A percentile compares a stretch with the other conserved stretches of the same genome.
These are phyloP conservation scores for Tilletia horrida DNA, from an alignment of 1,284 basidiomycete species.

Conservation along the genomic window DNA sequence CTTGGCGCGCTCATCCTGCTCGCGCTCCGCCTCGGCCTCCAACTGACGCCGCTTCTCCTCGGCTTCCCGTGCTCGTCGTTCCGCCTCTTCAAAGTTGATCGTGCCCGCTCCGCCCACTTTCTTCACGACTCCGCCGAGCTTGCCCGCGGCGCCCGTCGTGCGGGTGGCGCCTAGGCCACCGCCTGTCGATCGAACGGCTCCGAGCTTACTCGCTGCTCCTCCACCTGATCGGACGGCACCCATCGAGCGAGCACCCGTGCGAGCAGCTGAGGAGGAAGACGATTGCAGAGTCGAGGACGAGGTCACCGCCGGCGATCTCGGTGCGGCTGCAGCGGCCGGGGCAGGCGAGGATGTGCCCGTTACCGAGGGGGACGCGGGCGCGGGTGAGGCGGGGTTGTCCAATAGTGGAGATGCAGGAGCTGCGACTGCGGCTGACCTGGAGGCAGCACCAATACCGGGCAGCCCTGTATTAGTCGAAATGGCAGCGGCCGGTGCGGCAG, in stretches of 20 bases:
- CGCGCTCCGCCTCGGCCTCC: constrained; percentile 24
- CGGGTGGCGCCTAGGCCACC: constrained; percentile 25
- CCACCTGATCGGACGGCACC: constrained; percentile 9
- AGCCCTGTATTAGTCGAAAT: constrained; percentile 15
- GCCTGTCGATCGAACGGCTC: constrained; percentile 40
- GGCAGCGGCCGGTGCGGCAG: constrained; percentile 27
- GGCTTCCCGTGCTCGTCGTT: constrained; percentile 47
- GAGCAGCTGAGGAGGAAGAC: constrained; percentile 28
- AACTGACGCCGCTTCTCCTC: constrained; percentile 27
- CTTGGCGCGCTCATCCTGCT: constrained; percentile 27
- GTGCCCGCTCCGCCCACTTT: constrained; percentile 42
- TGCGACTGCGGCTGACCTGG: background rate
- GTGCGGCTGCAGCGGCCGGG: constrained; percentile 19
- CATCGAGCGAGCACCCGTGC: constrained; percentile 15
- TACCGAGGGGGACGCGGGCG: background rate
- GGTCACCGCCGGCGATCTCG: constrained; percentile 16
- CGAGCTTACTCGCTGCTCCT: constrained; percentile 37
- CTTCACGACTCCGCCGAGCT: constrained; percentile 40
- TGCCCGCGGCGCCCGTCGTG: constrained; percentile 29
- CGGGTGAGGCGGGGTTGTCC: background rate
- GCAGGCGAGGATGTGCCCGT: constrained; percentile 14
- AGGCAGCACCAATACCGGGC: constrained; percentile 22
- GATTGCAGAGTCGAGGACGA: constrained; percentile 32
- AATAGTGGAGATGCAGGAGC: constrained; percentile 2
- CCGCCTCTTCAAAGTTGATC: constrained; percentile 52